Percentiles rank a stretch among this genome's conserved stretches.
These are phyloP conservation scores for Bipolaris zeicola DNA, from an alignment of 2,329 filamentous ascomycete genomes.

Conservation along the genomic window DNA sequence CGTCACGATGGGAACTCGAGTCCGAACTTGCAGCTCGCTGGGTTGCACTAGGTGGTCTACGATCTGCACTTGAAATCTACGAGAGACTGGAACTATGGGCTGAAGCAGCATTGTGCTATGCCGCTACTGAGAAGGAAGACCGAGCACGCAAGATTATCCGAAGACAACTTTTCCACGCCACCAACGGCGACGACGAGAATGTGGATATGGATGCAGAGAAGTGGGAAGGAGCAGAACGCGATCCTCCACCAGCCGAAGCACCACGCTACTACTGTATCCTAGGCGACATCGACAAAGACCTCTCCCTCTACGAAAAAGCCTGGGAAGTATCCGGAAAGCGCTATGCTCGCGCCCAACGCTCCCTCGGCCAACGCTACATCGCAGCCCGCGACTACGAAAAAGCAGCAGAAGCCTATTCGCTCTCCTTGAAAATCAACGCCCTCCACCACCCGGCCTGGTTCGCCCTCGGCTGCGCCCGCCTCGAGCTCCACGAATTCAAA, in stretches of 20 bases:
- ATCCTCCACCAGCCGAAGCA: slow-evolving; percentile 77
- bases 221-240: slow-evolving; percentile 71
- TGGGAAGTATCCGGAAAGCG: slow-evolving; percentile 84
- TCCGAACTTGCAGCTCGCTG: slow-evolving; percentile 92
- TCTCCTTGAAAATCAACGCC: slow-evolving; percentile 78
- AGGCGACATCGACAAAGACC: slow-evolving; percentile 81
- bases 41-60: slow-evolving; percentile 83
- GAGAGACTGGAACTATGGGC: slow-evolving; percentile 92
- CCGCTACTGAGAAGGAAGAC: slow-evolving; percentile 77
- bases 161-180: slow-evolving; percentile 76
- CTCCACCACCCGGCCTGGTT: slow-evolving; percentile 87
- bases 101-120: slow-evolving; percentile 89
- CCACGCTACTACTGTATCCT: slow-evolving; percentile 91
- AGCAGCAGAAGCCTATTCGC: slow-evolving; percentile 77
- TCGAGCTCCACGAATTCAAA: slow-evolving; percentile 76
- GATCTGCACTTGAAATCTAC: slow-evolving; percentile 94
- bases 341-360: slow-evolving; percentile 86
- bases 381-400: slow-evolving; percentile 67
- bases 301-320: slow-evolving; percentile 77
- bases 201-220: slow-evolving; percentile 53
- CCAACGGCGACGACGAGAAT: slow-evolving; percentile 50
- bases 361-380: slow-evolving; percentile 79
- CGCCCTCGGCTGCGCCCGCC: slow-evolving; percentile 82
- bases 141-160: slow-evolving; percentile 80
- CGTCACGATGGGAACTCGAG: slow-evolving; percentile 91